Base-by-base conservation (phyloP, 306 rosid genomes). In the Pyrus pyrifolia region DNA sequence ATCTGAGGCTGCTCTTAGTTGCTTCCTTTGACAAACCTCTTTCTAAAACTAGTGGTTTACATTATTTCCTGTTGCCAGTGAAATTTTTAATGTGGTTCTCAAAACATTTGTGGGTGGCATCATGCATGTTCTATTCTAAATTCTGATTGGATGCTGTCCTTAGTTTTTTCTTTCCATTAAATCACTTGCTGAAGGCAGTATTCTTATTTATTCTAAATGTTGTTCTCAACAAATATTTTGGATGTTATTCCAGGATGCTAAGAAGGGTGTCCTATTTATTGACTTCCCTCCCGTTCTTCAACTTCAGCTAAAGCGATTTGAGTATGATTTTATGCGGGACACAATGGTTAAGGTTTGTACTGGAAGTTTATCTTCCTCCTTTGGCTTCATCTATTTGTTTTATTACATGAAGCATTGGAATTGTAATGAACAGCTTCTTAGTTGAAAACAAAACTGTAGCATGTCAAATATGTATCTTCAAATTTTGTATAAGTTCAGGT, bases 211-310 rank as follows among this genome's bases (percentile, higher is more conserved):
- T 35, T 35, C 42, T 35, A 18, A 30, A 35, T 49, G 21, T 49
- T 8, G 11, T 17, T 74, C 64, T 63, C 44, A 76, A 38, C 23
- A 38, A 3, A 51, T 62, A 68, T 19, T 78, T 44, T 29, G 18
- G 29, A 66, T 51, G 42, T 75, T 25, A 52, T 86, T 87, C 79
- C 93, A 92, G 96, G 97, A 90, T 83, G 97, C 98, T 85, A 90
- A 77, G 90, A 94, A 91, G 81, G 96, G 97, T 23, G 97, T 90
- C 40, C 77, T 94, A 81, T 94, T 94, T 84, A 90, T 89, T 81
- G 98, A 94, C 91, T 91, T 94, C 82, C 98, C 98, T 58, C 98
- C 97, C 30, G 96, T 94, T 72, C 98, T 94, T 78, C 97, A 94
- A 70, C 98, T 94, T 83, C 98, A 94, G 87, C 76, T 94, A 76